Evolutionary conservation across 2,329 filamentous ascomycete species (phyloP), one percentile per base, ranked within the genome.

Genomic region (Diaporthe ampelina): DNA sequence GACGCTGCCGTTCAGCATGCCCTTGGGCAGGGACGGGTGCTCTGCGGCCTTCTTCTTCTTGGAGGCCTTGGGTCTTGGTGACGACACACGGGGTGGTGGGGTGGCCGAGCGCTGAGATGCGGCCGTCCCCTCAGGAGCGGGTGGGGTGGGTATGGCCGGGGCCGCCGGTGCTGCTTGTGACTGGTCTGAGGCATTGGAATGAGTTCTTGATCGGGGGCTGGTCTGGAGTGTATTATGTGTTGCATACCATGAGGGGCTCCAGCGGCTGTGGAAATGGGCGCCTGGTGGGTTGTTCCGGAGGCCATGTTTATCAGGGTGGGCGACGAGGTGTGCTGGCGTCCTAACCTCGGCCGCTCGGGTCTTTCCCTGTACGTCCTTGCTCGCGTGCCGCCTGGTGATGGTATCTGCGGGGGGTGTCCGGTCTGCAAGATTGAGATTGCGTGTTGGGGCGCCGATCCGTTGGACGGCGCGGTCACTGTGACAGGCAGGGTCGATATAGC

Each of bases 401-500:
- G 95, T 59, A 98, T 86, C 26, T 91, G 87, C 9, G 95, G 94
- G 9, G 96, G 86, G 79, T 97, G 94, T 24, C 94, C 95, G 0
- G 94, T 95, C 69, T 89, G 91, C 37, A 98, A 84, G 24, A 98
- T 92, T 5, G 95, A 91, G 79, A 98, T 97, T 45, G 83, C 77
- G 68, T 84, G 83, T 2, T 80, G 77, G n/a, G 81, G 79, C 5
- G 80, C 76, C 35, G 81, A 76, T 79, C 79, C 81, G 76, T 81
- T 85, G 65, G 79, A 82, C 75, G 77, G 82, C 69, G 79, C 80
- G 74, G 80, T 82, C 61, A 86, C 83, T 58, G 85, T 82, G 32
- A 84, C 79, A 17, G 85, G 82, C 77, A 85, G 83, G 81, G 84
- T 84, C 78, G 83, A 83, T 76, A 82, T 79, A 76, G 83, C 85